Percentiles rank a stretch among this genome's conserved stretches.
Conservation (phyloP, 768 basidiomycete genomes). For the Rubroboletus satanas region DNA sequence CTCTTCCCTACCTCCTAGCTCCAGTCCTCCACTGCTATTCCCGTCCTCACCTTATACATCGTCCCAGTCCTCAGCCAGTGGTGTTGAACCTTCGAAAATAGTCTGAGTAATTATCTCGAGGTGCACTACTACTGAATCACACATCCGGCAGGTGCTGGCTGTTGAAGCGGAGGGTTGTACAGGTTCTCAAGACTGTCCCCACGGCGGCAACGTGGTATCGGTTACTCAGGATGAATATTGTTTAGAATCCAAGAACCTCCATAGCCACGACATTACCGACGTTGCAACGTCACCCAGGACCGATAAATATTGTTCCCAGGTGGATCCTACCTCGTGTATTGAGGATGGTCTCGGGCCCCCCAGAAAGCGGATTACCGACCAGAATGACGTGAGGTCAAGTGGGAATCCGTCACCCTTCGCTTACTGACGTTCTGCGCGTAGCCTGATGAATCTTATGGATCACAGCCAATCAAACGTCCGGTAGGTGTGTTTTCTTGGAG, state of each 20-base stretch:
- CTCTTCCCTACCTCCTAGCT: constrained; percentile 38
- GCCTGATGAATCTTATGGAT: constrained; percentile 3
- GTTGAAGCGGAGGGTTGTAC: background rate
- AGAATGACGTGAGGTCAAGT: constrained; percentile 14
- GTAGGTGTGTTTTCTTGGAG: constrained; percentile 8
- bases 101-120: constrained; percentile 7
- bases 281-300: background rate
- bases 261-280: background rate
- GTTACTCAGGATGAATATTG: background rate
- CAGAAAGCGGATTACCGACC: constrained; percentile 7
- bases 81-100: constrained; percentile 8
- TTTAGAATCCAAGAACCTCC: background rate
- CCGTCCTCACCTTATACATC: constrained; percentile 40
- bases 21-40: constrained; percentile 45
- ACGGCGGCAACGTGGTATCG: background rate
- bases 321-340: background rate
- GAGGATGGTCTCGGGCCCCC: background rate
- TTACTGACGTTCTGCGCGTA: constrained; percentile 8
- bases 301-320: background rate
- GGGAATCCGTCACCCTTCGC: background rate
- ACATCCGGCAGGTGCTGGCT: constrained; percentile 1
- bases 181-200: background rate
- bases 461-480: constrained; percentile 15
- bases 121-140: background rate
- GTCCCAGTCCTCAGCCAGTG: constrained; percentile 29